Percentiles rank a stretch among this genome's conserved stretches.
These are phyloP conservation scores for Ilyonectria destructans DNA, from an alignment of 2,329 filamentous ascomycete species.

Conservation along the genomic window DNA sequence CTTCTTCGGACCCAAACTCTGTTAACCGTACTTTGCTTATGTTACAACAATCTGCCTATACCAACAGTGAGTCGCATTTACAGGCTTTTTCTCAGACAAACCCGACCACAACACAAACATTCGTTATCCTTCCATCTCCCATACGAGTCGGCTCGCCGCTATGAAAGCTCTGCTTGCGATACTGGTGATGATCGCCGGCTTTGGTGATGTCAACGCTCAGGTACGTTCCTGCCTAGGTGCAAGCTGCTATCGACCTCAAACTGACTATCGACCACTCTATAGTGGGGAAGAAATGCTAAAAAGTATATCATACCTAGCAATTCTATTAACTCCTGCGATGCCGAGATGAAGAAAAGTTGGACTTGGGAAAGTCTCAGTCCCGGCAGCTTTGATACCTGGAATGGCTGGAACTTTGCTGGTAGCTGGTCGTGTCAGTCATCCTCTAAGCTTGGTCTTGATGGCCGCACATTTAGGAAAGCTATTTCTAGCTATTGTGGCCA, in stretches of 20 bases:
- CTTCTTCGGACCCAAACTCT: slow-evolving; percentile 63
- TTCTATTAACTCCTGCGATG: slow-evolving; percentile 83
- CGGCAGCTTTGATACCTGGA: slow-evolving; percentile 77
- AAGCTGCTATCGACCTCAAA: neutral
- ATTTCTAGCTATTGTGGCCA: slow-evolving; percentile 70
- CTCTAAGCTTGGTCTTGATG: slow-evolving; percentile 72
- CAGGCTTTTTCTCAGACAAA: too few relatives aligned
- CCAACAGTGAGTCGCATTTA: too few relatives aligned
- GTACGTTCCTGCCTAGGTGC: slow-evolving; percentile 49
- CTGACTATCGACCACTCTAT: slow-evolving; percentile 17
- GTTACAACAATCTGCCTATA: slow-evolving; percentile 30
- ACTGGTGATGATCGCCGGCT: slow-evolving; percentile 67
- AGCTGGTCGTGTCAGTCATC: slow-evolving; percentile 79
- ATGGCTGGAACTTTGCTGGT: slow-evolving; percentile 78
- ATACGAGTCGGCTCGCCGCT: neutral
- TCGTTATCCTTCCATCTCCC: slow-evolving; percentile 43
- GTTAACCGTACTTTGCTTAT: slow-evolving; percentile 51
- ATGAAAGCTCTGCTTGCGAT: slow-evolving; percentile 70
- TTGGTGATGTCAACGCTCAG: slow-evolving; percentile 66
- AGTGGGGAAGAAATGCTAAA: slow-evolving; percentile 50
- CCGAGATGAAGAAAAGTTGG: slow-evolving; percentile 79
- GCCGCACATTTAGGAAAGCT: slow-evolving; percentile 71
- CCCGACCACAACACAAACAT: slow-evolving; percentile 9
- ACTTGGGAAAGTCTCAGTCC: slow-evolving; percentile 76
- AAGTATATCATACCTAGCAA: slow-evolving; percentile 79